A percentile compares a stretch with the other conserved stretches of the same genome.
phyloP scores from a whole-genome alignment of 306 rosid species.

The Cicer yamashitae region DNA sequence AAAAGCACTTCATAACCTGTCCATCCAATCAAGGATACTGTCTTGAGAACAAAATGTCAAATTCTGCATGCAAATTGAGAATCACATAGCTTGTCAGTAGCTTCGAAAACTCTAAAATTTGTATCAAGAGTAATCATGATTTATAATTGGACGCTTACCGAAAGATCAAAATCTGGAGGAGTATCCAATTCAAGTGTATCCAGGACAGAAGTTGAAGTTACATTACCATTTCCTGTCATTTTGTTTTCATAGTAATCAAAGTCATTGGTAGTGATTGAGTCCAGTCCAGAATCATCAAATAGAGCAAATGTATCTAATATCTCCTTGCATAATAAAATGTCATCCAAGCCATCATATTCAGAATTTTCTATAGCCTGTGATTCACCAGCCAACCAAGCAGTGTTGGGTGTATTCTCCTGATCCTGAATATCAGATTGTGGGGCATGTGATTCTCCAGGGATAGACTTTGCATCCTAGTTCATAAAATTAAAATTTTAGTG shows the following conservation, averaged over 20 bases:
- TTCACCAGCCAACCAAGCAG: slow-evolving; percentile 75
- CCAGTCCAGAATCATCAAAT: slow-evolving; percentile 39
- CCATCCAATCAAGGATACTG: slow-evolving; percentile 62
- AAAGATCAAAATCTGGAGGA: slow-evolving; percentile 79
- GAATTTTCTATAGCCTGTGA: slow-evolving; percentile 62
- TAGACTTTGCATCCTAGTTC: slow-evolving; percentile 55
- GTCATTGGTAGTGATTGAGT: slow-evolving; percentile 39
- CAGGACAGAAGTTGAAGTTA: slow-evolving; percentile 51
- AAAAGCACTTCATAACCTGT: slow-evolving; percentile 51
- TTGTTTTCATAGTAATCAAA: slow-evolving; percentile 24
- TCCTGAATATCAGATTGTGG: slow-evolving; percentile 38
- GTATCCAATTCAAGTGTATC: slow-evolving; percentile 69
- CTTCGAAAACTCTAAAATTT: slow-evolving; percentile 26
- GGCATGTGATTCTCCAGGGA: slow-evolving; percentile 43
- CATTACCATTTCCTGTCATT: slow-evolving; percentile 40
- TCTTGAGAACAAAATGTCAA: slow-evolving; percentile 78
- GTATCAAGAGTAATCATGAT: slow-evolving; percentile 7
- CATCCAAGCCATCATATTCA: slow-evolving; percentile 55
- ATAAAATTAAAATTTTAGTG: slow-evolving; percentile 24
- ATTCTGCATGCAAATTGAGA: slow-evolving; percentile 56
- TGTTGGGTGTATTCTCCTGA: slow-evolving; percentile 43
- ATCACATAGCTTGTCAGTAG: slow-evolving; percentile 22
- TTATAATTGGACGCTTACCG: slow-evolving; percentile 58
- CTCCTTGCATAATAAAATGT: slow-evolving; percentile 76
- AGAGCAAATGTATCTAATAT: slow-evolving; percentile 50